A percentile compares a stretch with the other conserved stretches of the same genome.
These are phyloP conservation scores for Eutrema heterophyllum DNA, from an alignment of 345 rosid genomes.

Conservation along the genomic window DNA sequence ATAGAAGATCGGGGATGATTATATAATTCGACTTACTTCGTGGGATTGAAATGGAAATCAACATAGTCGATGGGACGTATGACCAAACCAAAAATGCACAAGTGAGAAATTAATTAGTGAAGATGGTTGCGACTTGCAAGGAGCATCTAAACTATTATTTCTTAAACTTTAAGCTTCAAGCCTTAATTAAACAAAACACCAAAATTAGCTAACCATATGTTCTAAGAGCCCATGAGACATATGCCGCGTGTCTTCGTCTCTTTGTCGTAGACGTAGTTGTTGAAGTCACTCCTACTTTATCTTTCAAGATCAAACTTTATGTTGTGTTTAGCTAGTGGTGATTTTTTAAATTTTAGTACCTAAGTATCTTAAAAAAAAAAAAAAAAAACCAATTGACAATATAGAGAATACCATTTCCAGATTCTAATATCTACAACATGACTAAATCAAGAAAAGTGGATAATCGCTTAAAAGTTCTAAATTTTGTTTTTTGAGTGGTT, in stretches of 20 bases:
- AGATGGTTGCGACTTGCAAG: slow-evolving; percentile 15
- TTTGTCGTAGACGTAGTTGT: neutral
- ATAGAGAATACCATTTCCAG: neutral
- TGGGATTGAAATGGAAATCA: neutral
- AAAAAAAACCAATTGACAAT: slow-evolving; percentile 3
- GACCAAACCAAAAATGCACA: slow-evolving; percentile 11
- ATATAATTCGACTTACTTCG: neutral
- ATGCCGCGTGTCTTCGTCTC: slow-evolving; percentile 12
- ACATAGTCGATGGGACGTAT: slow-evolving; percentile 20
- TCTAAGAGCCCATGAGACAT: slow-evolving; percentile 3
- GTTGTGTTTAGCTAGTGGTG: slow-evolving; percentile 2
- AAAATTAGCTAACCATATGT: slow-evolving; percentile 32
- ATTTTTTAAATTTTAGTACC: neutral
- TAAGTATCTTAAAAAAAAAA: neutral
- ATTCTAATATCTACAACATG: neutral
- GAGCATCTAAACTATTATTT: slow-evolving; percentile 14
- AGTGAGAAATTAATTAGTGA: neutral
- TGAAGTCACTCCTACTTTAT: slow-evolving; percentile 1
- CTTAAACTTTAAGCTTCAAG: neutral
- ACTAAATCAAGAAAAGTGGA: neutral
- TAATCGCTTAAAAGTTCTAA: neutral
- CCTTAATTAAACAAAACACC: slow-evolving; percentile 18
- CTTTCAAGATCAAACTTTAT: neutral
- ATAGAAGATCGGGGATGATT: neutral
- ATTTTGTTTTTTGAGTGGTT: neutral